Evolutionary conservation across 2,329 filamentous ascomycete species (phyloP).

Genomic region (Penicillium sclerotigenum): DNA sequence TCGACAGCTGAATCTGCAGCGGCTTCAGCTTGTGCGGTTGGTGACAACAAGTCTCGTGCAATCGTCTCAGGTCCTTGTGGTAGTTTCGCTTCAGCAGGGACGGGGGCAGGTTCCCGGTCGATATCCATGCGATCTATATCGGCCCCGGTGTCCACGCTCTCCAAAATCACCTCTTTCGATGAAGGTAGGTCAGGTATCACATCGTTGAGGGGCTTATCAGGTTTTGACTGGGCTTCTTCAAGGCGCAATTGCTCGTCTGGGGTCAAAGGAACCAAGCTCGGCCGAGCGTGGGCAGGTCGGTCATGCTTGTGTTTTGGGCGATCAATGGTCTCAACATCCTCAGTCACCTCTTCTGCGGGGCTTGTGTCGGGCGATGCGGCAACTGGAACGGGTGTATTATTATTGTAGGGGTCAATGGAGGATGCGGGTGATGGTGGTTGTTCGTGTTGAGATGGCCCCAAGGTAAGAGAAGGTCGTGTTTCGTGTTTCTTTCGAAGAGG

Average conservation of each 20-base stretch:
- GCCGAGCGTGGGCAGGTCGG: constrained; percentile 22
- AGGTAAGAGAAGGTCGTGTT: constrained; percentile 27
- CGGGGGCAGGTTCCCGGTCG: constrained; percentile 12
- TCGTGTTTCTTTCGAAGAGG: constrained; percentile 28
- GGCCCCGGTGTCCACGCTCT: constrained; percentile 16
- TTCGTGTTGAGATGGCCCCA: constrained; percentile 30
- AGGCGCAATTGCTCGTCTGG: constrained; percentile 59
- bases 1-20: constrained; percentile 14
- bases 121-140: constrained; percentile 21
- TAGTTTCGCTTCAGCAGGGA: constrained; percentile 12
- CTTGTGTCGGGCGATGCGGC: constrained; percentile 71
- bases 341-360: constrained; percentile 59
- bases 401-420: constrained; percentile 66
- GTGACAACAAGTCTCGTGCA: constrained; percentile 13
- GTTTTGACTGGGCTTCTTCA: constrained; percentile 52
- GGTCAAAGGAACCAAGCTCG: constrained; percentile 45
- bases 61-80: constrained; percentile 11
- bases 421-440: constrained; percentile 56
- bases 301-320: constrained; percentile 26
- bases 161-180: constrained; percentile 29
- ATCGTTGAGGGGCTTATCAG: constrained; percentile 24
- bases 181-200: constrained; percentile 10
- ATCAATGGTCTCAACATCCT: constrained; percentile 46
- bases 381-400: constrained; percentile 66
- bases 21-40: constrained; percentile 13